These are phyloP conservation scores for Aeminium ludgeri DNA, from an alignment of 495 filamentous ascomycete species.

Conservation along the genomic window DNA sequence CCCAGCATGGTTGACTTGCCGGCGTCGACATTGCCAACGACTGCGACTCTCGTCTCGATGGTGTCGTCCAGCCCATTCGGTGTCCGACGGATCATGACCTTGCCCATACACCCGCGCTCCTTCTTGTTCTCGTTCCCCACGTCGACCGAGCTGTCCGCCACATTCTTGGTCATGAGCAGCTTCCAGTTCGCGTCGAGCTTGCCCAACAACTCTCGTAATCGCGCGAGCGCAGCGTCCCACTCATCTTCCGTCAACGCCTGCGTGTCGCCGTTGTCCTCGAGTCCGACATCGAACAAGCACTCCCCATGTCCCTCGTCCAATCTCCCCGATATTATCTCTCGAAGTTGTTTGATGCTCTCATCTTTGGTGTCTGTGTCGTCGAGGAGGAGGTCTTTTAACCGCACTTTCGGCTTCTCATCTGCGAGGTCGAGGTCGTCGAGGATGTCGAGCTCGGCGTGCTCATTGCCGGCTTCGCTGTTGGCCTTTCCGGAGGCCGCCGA, in stretches of 20 bases:
- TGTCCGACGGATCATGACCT: constrained; percentile 61
- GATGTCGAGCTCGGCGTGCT: constrained; percentile 83
- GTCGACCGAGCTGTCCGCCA: constrained; percentile 56
- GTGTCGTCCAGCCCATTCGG: constrained; percentile 66
- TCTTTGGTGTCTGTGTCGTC: constrained; percentile 41
- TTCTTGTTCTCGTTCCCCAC: constrained; percentile 43
- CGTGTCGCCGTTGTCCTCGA: constrained; percentile 82
- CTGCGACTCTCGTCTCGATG: constrained; percentile 91
- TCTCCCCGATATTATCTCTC: constrained; percentile 43
- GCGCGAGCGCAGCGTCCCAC: constrained; percentile 57
- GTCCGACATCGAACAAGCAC: constrained; percentile 77
- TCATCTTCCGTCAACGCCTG: constrained; percentile 68
- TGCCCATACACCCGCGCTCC: constrained; percentile 56
- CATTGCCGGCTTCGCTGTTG: constrained; percentile 33
- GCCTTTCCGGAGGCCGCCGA: constrained; percentile 21
- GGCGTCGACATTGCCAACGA: constrained; percentile 93
- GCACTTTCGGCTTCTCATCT: constrained; percentile 50
- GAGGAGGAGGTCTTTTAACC: constrained; percentile 62
- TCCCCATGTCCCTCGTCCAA: constrained; percentile 81
- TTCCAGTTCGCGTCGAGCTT: constrained; percentile 55
- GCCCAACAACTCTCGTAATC: constrained; percentile 48
- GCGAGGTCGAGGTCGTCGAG: constrained; percentile 71
- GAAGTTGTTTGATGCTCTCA: constrained; percentile 42
- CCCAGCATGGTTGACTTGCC: constrained; percentile 96
- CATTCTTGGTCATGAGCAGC: constrained; percentile 72